These are phyloP conservation scores for Sporisorium iseilematis-ciliati DNA, from an alignment of 1,284 basidiomycete genomes.

Conservation along the genomic window DNA sequence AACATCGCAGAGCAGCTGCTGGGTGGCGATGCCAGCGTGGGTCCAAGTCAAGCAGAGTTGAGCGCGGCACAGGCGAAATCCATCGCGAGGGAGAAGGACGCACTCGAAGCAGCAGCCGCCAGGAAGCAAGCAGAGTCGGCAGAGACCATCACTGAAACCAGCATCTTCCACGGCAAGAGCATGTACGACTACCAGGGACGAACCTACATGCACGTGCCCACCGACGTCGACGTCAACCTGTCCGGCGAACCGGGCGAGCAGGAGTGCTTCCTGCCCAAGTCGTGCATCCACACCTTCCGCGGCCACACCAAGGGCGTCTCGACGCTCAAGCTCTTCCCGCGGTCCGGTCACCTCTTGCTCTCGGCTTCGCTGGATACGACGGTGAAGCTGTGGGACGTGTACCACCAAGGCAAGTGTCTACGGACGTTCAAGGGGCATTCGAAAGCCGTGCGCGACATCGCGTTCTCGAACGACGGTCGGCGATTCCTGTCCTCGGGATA, in stretches of 20 bases:
- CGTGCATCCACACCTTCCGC: slow-evolving; percentile 96
- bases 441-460: slow-evolving; percentile 95
- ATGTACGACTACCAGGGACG: slow-evolving; percentile 97
- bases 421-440: slow-evolving; percentile 97
- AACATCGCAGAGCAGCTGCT: slow-evolving; percentile 68
- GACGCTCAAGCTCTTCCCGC: slow-evolving; percentile 90
- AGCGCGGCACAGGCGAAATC: slow-evolving; percentile 77
- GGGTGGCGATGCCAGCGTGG: slow-evolving; percentile 61
- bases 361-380: slow-evolving; percentile 98
- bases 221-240: slow-evolving; percentile 76
- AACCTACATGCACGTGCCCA: slow-evolving; percentile 95
- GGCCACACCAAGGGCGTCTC: slow-evolving; percentile 97
- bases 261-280: slow-evolving; percentile 92
- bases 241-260: slow-evolving; percentile 84
- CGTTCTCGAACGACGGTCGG: slow-evolving; percentile 91
- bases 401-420: slow-evolving; percentile 94
- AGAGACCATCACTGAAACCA: slow-evolving; percentile 85
- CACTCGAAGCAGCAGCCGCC: slow-evolving; percentile 72
- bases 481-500: slow-evolving; percentile 93
- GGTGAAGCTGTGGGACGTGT: slow-evolving; percentile 99
- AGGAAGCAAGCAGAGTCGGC: slow-evolving; percentile 82
- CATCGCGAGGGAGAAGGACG: slow-evolving; percentile 74
- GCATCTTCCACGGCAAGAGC: slow-evolving; percentile 95
- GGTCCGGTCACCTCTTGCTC: slow-evolving; percentile 90
- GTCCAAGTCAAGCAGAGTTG: slow-evolving; percentile 75